phyloP scores from a whole-genome alignment of 441 rosid species.

The Bruguiera hainesii region DNA sequence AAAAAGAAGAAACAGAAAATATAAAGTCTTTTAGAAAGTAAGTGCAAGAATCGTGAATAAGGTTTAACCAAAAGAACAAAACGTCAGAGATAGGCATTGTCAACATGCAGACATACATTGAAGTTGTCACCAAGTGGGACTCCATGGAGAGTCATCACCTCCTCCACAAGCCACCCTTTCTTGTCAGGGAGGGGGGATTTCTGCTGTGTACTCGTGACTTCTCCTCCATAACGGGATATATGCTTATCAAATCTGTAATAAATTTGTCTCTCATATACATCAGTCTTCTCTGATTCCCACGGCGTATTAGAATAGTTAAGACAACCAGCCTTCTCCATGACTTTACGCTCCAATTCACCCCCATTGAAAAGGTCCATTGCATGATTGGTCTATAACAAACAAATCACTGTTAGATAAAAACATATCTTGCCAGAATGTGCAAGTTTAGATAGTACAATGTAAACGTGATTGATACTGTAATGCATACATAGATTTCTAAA shows the following conservation, averaged over 20 bases:
- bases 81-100: neutral
- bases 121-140: constrained; percentile 88
- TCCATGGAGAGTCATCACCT: constrained; percentile 92
- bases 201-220: constrained; percentile 93
- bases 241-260: constrained; percentile 72
- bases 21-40: neutral
- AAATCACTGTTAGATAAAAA: constrained; percentile 9
- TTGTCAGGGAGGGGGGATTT: constrained; percentile 58
- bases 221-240: constrained; percentile 77
- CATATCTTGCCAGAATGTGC: constrained; percentile 3
- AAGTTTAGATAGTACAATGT: constrained; percentile 1
- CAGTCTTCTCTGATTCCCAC: constrained; percentile 87
- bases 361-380: constrained; percentile 75
- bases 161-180: constrained; percentile 84
- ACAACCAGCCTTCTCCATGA: constrained; percentile 87
- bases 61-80: neutral
- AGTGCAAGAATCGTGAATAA: neutral
- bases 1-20: constrained; percentile 3
- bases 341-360: constrained; percentile 72
- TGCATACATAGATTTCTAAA: neutral
- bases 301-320: constrained; percentile 78
- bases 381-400: constrained; percentile 50
- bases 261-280: constrained; percentile 75
- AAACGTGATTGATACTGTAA: neutral
- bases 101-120: constrained; percentile 38